Evolutionary conservation across 331 rosid genomes (phyloP).

Genomic region (Stylosanthes scabra): DNA sequence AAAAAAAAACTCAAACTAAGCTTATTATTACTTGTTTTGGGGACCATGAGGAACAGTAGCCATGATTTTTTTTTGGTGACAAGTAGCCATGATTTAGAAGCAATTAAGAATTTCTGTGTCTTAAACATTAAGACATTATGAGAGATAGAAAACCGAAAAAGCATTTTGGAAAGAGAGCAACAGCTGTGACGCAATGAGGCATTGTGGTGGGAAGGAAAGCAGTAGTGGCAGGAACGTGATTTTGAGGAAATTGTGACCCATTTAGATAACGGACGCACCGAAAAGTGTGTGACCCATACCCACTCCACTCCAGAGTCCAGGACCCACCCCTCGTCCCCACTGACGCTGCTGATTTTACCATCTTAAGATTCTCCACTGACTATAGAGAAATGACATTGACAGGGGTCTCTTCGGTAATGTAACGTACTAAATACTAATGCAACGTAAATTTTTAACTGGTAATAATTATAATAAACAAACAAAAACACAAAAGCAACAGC

Average conservation of each 20-base stretch:
- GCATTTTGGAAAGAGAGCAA: not conserved
- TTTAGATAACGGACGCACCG: not conserved
- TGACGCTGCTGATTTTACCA: not conserved
- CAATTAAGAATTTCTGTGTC: too few relatives aligned
- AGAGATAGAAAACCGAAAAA: not conserved
- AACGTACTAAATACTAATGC: not conserved
- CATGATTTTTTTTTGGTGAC: too few relatives aligned
- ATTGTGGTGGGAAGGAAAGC: not conserved
- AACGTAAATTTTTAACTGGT: not conserved
- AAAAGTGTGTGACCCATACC: not conserved
- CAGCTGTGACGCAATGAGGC: conserved; percentile 6
- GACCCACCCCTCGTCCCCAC: too few relatives aligned
- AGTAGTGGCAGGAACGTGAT: not conserved
- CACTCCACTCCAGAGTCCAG: too few relatives aligned
- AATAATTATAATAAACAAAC: too few relatives aligned
- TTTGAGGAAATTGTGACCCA: not conserved
- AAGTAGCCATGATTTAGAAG: too few relatives aligned
- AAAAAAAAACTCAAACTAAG: too few relatives aligned
- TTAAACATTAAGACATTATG: too few relatives aligned
- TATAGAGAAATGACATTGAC: not conserved
- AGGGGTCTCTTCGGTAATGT: not conserved
- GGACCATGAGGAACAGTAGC: too few relatives aligned
- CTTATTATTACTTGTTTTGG: too few relatives aligned
- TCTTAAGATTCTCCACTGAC: not conserved
- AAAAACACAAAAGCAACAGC: not conserved